Conservation (phyloP, 345 rosid species). For the Salix purpurea region DNA sequence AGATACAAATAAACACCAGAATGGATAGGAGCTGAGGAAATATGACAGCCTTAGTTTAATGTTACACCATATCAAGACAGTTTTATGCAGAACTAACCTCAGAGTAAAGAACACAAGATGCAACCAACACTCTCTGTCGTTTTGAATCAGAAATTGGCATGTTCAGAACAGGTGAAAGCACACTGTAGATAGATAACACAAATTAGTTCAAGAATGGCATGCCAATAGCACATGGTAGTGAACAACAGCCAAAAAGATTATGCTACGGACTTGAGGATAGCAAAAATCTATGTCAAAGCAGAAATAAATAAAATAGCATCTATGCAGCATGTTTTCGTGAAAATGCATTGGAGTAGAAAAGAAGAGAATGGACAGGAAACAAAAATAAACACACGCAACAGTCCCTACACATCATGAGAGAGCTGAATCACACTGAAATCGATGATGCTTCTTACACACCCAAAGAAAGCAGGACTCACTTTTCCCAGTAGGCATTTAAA, state of each 20-base stretch:
- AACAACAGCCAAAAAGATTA: background rate
- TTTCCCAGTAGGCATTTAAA: background rate
- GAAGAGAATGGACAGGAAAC: background rate
- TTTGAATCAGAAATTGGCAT: slow-evolving; percentile 97
- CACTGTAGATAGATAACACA: slow-evolving; percentile 47
- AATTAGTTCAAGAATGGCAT: slow-evolving; percentile 24
- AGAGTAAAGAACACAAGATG: slow-evolving; percentile 92
- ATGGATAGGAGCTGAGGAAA: slow-evolving; percentile 22
- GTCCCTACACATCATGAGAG: background rate
- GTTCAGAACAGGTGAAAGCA: slow-evolving; percentile 92
- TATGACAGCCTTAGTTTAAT: background rate
- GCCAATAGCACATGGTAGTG: slow-evolving; percentile 6
- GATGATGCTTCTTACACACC: background rate
- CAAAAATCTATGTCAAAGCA: background rate
- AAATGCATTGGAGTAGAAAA: background rate
- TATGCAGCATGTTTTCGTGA: background rate
- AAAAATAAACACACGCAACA: background rate
- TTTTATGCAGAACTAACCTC: slow-evolving; percentile 70
- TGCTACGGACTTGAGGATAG: background rate
- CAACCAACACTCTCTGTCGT: slow-evolving; percentile 94
- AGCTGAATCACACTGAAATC: background rate
- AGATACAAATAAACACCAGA: slow-evolving; percentile 1
- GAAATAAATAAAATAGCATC: background rate
- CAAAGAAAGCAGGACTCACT: background rate
- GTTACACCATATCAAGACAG: slow-evolving; percentile 8